phyloP scores from a whole-genome alignment of 352 stramenopile genomes.

The Phytophthora agathidicida region DNA sequence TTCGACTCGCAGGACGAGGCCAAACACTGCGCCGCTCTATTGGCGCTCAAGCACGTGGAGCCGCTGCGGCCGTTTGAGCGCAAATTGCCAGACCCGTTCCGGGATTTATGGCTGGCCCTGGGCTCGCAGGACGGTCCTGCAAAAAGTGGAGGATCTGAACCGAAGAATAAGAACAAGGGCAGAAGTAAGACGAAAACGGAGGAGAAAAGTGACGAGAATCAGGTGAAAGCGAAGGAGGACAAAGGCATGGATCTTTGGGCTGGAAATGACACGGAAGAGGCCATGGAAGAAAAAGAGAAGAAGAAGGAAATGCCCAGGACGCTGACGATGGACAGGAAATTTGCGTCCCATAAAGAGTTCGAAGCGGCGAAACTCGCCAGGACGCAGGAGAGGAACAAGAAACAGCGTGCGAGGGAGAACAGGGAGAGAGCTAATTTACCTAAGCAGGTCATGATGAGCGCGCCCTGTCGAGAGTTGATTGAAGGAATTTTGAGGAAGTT shows the following conservation, averaged over 20 bases:
- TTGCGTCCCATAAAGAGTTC: conserved; percentile 77
- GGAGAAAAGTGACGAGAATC: conserved; percentile 9
- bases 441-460: conserved; percentile 92
- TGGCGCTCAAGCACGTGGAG: conserved; percentile 96
- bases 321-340: conserved; percentile 79
- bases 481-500: conserved; percentile 78
- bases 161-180: conserved; percentile 4
- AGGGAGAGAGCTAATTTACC: conserved; percentile 90
- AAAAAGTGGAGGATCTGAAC: background rate
- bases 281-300: conserved; percentile 14
- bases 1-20: conserved; percentile 87
- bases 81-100: conserved; percentile 97
- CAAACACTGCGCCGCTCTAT: conserved; percentile 92
- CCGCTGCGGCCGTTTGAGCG: conserved; percentile 93
- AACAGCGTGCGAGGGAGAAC: conserved; percentile 88
- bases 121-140: conserved; percentile 2
- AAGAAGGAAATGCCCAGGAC: conserved; percentile 29
- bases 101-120: conserved; percentile 90
- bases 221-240: conserved; percentile 8
- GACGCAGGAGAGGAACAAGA: conserved; percentile 73
- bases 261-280: background rate
- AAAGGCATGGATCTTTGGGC: conserved; percentile 51
- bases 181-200: conserved; percentile 6
- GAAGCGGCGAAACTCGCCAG: conserved; percentile 60
- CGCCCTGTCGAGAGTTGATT: conserved; percentile 85